These are phyloP conservation scores for Trichoderma asperelloides DNA, from an alignment of 495 filamentous ascomycete genomes.

Conservation along the genomic window DNA sequence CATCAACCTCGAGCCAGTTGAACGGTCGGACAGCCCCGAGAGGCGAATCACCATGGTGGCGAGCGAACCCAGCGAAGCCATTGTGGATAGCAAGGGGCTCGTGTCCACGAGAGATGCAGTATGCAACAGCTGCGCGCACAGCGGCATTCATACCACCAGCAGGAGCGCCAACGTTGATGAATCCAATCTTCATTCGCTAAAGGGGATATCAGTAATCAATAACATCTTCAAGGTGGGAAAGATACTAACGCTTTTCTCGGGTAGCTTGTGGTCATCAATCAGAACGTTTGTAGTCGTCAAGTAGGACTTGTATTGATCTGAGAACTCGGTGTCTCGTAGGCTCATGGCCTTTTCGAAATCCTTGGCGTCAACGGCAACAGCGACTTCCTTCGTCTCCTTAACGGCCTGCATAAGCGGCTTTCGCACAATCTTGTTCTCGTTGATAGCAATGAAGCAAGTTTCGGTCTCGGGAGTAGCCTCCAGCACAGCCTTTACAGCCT, in stretches of 20 bases:
- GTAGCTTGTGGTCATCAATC: constrained; percentile 40
- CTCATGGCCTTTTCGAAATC: constrained; percentile 81
- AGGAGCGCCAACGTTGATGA: constrained; percentile 94
- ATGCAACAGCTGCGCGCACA: constrained; percentile 89
- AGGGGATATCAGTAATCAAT: constrained; percentile 15
- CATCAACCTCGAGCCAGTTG: constrained; percentile 86
- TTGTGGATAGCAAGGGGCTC: constrained; percentile 89
- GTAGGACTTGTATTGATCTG: constrained; percentile 84
- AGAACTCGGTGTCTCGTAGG: constrained; percentile 86
- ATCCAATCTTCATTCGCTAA: constrained; percentile 83
- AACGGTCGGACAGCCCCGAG: constrained; percentile 75
- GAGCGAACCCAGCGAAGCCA: constrained; percentile 88
- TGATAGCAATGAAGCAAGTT: constrained; percentile 91
- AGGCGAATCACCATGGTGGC: constrained; percentile 79
- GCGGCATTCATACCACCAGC: constrained; percentile 99
- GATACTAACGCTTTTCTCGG: constrained; percentile 59
- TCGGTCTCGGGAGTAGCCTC: constrained; percentile 80
- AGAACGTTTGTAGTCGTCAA: constrained; percentile 68
- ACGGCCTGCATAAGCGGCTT: constrained; percentile 87
- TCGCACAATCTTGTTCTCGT: constrained; percentile 93
- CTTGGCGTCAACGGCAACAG: constrained; percentile 66
- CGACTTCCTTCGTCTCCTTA: constrained; percentile 69
- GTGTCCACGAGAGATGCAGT: constrained; percentile 89
- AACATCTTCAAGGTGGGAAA: not conserved
- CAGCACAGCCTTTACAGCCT: constrained; percentile 93